A percentile compares a stretch with the other conserved stretches of the same genome.
These are phyloP conservation scores for Stylosanthes scabra DNA, from an alignment of 331 rosid genomes.

Conservation along the genomic window DNA sequence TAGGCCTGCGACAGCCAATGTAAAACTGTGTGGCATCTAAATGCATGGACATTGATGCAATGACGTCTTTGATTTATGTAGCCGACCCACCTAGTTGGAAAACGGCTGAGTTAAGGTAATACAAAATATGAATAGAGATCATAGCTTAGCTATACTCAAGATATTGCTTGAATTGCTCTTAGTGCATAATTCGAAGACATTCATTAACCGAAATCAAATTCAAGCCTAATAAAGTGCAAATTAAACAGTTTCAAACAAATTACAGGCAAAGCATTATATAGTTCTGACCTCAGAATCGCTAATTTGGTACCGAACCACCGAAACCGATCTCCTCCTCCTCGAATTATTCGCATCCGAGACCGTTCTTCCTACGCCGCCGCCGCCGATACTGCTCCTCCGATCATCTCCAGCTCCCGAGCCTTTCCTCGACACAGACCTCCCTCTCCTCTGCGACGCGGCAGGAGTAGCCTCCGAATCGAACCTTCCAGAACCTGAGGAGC, in stretches of 20 bases:
- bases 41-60: no score
- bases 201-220: slow-evolving; percentile 2
- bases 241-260: neutral
- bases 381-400: slow-evolving; percentile 45
- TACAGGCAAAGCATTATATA: neutral
- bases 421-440: slow-evolving; percentile 91
- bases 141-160: neutral
- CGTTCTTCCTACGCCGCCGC: slow-evolving; percentile 47
- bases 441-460: slow-evolving; percentile 63
- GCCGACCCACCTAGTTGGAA: no score
- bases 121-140: neutral
- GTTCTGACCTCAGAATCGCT: slow-evolving; percentile 87
- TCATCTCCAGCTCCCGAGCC: slow-evolving; percentile 52
- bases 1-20: no score
- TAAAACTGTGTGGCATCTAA: no score
- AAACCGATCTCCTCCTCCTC: slow-evolving; percentile 80
- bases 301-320: slow-evolving; percentile 79
- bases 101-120: no score
- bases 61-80: no score
- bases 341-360: slow-evolving; percentile 64
- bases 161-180: slow-evolving; percentile 1
- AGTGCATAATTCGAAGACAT: neutral
- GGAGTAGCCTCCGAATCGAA: slow-evolving; percentile 50
- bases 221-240: neutral
- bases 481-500: slow-evolving; percentile 41